Percentiles rank a stretch among this genome's conserved stretches.
Evolutionary conservation across 1,284 basidiomycete species (phyloP).

Genomic region (Binderoboletus segoi): DNA sequence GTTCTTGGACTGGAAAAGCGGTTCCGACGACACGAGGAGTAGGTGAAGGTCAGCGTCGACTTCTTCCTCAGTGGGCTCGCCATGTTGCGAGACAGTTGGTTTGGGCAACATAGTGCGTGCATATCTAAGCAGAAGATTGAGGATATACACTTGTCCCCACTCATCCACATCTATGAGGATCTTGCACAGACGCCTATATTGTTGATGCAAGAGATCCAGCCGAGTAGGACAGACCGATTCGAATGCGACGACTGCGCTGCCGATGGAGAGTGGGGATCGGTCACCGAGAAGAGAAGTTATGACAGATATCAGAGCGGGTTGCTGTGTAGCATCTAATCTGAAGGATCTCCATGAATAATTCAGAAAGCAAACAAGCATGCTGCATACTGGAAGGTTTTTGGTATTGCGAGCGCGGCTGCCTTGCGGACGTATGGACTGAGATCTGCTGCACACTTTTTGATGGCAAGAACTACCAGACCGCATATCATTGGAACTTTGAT

Average conservation of each 20-base stretch:
- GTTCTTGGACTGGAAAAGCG: constrained; percentile 83
- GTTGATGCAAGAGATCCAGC: constrained; percentile 85
- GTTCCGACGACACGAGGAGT: constrained; percentile 71
- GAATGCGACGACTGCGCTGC: constrained; percentile 86
- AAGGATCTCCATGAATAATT: constrained; percentile 7
- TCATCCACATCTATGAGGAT: constrained; percentile 91
- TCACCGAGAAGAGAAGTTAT: constrained; percentile 80
- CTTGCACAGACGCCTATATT: constrained; percentile 85
- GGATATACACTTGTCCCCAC: constrained; percentile 89
- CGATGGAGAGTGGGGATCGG: constrained; percentile 86
- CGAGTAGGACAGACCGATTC: constrained; percentile 81
- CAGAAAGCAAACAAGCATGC: background rate
- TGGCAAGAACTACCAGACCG: constrained; percentile 83
- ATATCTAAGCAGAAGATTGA: constrained; percentile 83
- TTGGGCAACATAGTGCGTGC: constrained; percentile 82
- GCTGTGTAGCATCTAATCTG: constrained; percentile 76
- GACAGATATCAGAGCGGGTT: constrained; percentile 73
- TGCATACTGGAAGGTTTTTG: constrained; percentile 82
- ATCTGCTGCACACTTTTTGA: constrained; percentile 90
- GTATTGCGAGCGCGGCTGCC: constrained; percentile 86
- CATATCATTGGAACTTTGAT: constrained; percentile 89
- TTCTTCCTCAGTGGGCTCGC: constrained; percentile 42
- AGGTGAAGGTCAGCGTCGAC: constrained; percentile 79
- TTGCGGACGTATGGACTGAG: constrained; percentile 94
- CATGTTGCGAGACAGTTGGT: constrained; percentile 48